Base-by-base conservation (phyloP, 345 rosid genomes). In the Toxicodendron radicans region DNA sequence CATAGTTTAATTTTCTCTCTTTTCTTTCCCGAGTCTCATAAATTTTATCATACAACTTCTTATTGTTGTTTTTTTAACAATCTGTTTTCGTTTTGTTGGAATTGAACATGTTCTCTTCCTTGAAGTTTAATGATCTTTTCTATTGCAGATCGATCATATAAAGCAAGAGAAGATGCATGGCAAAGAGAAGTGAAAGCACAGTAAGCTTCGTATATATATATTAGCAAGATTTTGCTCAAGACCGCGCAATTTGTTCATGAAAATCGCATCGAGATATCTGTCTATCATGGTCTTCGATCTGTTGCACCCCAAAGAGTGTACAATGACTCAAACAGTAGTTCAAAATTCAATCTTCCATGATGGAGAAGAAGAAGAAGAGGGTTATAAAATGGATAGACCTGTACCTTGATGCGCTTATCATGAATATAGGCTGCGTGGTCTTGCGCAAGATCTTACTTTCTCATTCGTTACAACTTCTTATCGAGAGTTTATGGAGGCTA, bases 201-300 rank as follows among this genome's bases (percentile, higher is more conserved):
- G 68, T 65, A 65, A 65, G 38, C 48, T 65, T 1, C 18, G n/a
- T 21, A n/a, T 18, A 20, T 13, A 64, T n/a, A 18, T 7, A 3
- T 5, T 52, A 41, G 20, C 12, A 74, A 74, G 51, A 73, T 78
- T 64, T 77, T 72, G 80, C 76, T 77, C 80, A 77, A 72, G 80
- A 58, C 76, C 76, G 72, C 73, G 76, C 73, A 77, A 14, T 72
- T 72, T 73, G 49, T 49, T 32, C 68, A 72, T 60, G 76, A 46
- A 20, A 69, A 66, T 54, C 57, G 69, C 80, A 66, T 78, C 80
- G 18, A 68, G 70, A 69, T 78, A 54, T 66, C 0, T 35, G 64
- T 21, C 32, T 56, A 8, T 70, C 48, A 62, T 5, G 30, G 5
- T 35, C 41, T 3, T 35, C 41, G 41, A 32, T 35, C 3, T 35